Base-by-base conservation (phyloP, 2,329 filamentous ascomycete genomes). In the Trichoderma simmonsii region DNA sequence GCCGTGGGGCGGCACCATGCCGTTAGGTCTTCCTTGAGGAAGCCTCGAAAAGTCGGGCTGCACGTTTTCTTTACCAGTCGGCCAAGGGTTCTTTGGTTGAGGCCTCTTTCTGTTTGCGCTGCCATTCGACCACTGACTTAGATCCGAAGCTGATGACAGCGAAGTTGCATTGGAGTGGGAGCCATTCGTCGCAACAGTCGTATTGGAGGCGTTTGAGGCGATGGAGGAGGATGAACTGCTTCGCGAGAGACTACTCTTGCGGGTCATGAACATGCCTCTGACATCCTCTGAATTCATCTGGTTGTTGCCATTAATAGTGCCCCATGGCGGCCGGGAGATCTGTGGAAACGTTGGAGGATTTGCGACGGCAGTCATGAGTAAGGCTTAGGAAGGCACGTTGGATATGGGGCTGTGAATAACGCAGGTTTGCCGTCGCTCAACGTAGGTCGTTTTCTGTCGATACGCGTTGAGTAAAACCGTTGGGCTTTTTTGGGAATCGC, bases 221-320 rank as follows among this genome's bases (percentile, higher is more conserved):
- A 97, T 86, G 60, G 95, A 97, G 4, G 94, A 97, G 72, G 94
- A 96, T 43, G 95, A 98, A 85, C 94, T 97, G 79, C 92, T 92
- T 81, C 95, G 91, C 81, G 95, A 93, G 73, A 94, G 87, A 79
- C 88, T 91, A 79, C 88, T 91, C 85, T 97, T 98, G 77, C 94
- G 93, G 79, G 93, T 93, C 88, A 93, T 91, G 81, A 97, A 93
- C 89, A 97, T 95, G 82, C 92, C 91, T 84, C 92, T 90, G 76
- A 92, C 90, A 83, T 97, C 93, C 85, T 97, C 94, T 81, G 91
- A 85, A 83, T 92, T 93, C 90, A 94, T 93, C 79, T 91, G 87
- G 85, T 88, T 85, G 77, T 84, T 82, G 77, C 86, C 85, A 83
- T 86, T 90, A 88, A 87, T 85, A 80, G 79, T 78, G 36, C 87